Evolutionary conservation across 345 rosid genomes (phyloP).

Genomic region (Geranium rotundifolium): DNA sequence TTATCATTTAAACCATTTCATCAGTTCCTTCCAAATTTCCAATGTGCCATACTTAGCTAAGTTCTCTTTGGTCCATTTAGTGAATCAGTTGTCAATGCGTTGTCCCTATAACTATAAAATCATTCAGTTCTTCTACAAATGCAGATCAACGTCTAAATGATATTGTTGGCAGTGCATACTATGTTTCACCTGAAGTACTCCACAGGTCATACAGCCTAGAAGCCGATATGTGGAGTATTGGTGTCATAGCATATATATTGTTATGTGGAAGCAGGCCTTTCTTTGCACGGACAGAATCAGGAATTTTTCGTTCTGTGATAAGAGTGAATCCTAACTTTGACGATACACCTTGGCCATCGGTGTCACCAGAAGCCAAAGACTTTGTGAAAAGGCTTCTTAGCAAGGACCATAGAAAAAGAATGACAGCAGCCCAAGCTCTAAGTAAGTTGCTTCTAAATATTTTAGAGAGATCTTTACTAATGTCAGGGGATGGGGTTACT

Average conservation of each 20-base stretch:
- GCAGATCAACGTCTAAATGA: conserved; percentile 93
- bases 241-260: conserved; percentile 82
- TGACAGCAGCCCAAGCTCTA: conserved; percentile 93
- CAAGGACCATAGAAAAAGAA: conserved; percentile 94
- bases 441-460: conserved; percentile 29
- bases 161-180: conserved; percentile 97
- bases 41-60: background rate
- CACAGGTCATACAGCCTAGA: conserved; percentile 90
- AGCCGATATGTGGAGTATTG: conserved; percentile 97
- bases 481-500: background rate
- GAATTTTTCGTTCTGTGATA: conserved; percentile 89
- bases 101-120: background rate
- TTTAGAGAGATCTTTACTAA: background rate
- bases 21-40: too few species aligned
- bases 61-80: background rate
- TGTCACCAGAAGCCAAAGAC: conserved; percentile 77
- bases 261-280: conserved; percentile 97
- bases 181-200: conserved; percentile 97
- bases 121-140: conserved; percentile 2
- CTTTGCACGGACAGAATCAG: conserved; percentile 93
- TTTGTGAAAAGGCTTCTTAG: conserved; percentile 85
- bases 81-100: background rate
- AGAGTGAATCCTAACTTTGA: conserved; percentile 84
- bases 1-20: too few species aligned
- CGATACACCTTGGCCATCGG: conserved; percentile 86